Percentiles rank a stretch among this genome's conserved stretches.
phyloP scores from a whole-genome alignment of 129 eudicot species.

The Tanacetum coccineum region DNA sequence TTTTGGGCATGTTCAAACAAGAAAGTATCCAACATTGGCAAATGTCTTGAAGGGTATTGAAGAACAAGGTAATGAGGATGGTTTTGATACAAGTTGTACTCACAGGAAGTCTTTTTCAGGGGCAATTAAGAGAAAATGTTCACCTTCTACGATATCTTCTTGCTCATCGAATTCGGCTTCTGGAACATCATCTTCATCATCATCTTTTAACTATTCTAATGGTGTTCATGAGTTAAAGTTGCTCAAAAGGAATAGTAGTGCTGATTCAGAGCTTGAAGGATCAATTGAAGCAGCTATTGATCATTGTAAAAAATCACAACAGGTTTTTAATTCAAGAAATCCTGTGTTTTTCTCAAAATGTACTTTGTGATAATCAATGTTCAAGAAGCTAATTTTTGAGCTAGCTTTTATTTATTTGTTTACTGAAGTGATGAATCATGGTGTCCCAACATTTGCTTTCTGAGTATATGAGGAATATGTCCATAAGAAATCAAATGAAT shows the following conservation, averaged over 20 bases:
- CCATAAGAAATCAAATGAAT: constrained; percentile 23
- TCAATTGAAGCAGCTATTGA: constrained; percentile 93
- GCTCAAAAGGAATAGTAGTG: constrained; percentile 65
- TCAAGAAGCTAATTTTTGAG: constrained; percentile 23
- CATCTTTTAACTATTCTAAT: constrained; percentile 56
- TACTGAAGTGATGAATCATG: constrained; percentile 17
- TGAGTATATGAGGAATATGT: constrained; percentile 18
- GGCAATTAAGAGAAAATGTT: constrained; percentile 65
- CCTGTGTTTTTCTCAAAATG: constrained; percentile 38
- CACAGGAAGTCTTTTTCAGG: constrained; percentile 78
- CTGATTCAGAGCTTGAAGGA: constrained; percentile 64
- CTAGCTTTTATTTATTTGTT: constrained; percentile 12
- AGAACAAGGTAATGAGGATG: constrained; percentile 39
- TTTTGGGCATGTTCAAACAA: constrained; percentile 37
- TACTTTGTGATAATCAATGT: constrained; percentile 33
- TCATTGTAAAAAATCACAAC: constrained; percentile 82
- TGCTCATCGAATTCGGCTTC: too few relatives aligned
- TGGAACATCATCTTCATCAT: constrained; percentile 36
- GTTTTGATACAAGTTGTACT: constrained; percentile 21
- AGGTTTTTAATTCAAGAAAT: constrained; percentile 36
- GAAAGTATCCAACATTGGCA: constrained; percentile 51
- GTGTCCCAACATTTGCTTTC: constrained; percentile 29
- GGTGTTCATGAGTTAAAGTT: constrained; percentile 48
- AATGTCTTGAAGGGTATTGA: constrained; percentile 49
- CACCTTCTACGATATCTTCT: constrained; percentile 40